phyloP scores from a whole-genome alignment of 441 rosid species.

The Aleurites moluccanus region DNA sequence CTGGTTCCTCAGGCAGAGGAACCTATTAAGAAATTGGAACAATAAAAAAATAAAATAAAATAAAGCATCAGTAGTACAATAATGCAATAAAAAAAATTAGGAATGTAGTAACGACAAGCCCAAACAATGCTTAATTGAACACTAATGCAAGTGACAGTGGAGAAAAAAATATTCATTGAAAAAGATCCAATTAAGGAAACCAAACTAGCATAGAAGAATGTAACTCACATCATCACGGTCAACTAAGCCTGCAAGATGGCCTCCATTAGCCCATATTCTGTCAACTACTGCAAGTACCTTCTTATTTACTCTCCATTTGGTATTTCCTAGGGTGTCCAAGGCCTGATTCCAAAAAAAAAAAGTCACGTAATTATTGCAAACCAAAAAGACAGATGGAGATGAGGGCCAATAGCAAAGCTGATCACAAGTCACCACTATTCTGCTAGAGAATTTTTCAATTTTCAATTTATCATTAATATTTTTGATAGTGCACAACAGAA shows the following conservation, averaged over 20 bases:
- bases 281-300: conserved; percentile 80
- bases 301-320: conserved; percentile 93
- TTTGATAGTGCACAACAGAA: neutral
- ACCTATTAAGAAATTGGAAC: conserved; percentile 44
- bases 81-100: conserved; percentile 2
- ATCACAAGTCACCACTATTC: neutral
- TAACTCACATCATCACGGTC: conserved; percentile 87
- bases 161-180: neutral
- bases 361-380: conserved; percentile 22
- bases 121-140: neutral
- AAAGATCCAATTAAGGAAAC: neutral
- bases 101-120: conserved; percentile 9
- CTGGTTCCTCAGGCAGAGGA: conserved; percentile 72
- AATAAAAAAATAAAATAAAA: conserved; percentile 4
- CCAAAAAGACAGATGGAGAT: conserved; percentile 14
- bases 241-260: conserved; percentile 72
- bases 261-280: conserved; percentile 95
- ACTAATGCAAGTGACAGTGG: neutral
- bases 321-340: conserved; percentile 85
- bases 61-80: neutral
- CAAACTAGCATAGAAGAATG: neutral
- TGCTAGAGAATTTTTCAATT: neutral
- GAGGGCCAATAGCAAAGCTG: conserved; percentile 7
- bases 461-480: neutral
- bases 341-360: conserved; percentile 55